Percentiles rank a stretch among this genome's conserved stretches.
These are phyloP conservation scores for Pythium dissimile DNA, from an alignment of 352 stramenopile genomes.

Conservation along the genomic window DNA sequence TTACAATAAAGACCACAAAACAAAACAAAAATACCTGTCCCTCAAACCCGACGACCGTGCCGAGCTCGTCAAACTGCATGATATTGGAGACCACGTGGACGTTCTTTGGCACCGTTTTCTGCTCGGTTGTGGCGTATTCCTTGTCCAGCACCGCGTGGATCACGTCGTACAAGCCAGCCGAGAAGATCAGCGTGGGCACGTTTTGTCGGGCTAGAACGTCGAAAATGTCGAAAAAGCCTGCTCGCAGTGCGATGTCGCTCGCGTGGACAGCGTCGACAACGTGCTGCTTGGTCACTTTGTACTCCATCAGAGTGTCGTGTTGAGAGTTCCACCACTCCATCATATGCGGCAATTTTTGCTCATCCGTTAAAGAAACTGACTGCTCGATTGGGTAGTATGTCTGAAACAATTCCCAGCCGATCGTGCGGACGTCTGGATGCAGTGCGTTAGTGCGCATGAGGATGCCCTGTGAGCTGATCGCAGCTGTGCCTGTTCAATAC, in stretches of 20 bases:
- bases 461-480: slow-evolving; percentile 30
- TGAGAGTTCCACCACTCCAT: slow-evolving; percentile 61
- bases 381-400: slow-evolving; percentile 70
- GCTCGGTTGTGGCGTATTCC: slow-evolving; percentile 40
- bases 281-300: slow-evolving; percentile 40
- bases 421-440: slow-evolving; percentile 24
- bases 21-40: slow-evolving; percentile 47
- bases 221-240: slow-evolving; percentile 68
- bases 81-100: slow-evolving; percentile 83
- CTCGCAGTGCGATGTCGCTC: slow-evolving; percentile 53
- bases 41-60: slow-evolving; percentile 41
- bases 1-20: slow-evolving; percentile 17
- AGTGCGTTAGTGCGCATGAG: slow-evolving; percentile 20
- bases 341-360: slow-evolving; percentile 67
- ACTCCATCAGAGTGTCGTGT: slow-evolving; percentile 50
- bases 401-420: slow-evolving; percentile 45
- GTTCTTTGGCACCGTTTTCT: slow-evolving; percentile 40
- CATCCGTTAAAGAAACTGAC: slow-evolving; percentile 40
- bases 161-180: slow-evolving; percentile 69
- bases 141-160: slow-evolving; percentile 65
- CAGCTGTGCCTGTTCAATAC: slow-evolving; percentile 16
- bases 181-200: slow-evolving; percentile 75
- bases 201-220: slow-evolving; percentile 40
- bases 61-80: slow-evolving; percentile 62
- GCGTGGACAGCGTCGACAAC: slow-evolving; percentile 41